Base-by-base conservation (phyloP, 148 eudicot species). In the Chenopodium berlandieri region DNA sequence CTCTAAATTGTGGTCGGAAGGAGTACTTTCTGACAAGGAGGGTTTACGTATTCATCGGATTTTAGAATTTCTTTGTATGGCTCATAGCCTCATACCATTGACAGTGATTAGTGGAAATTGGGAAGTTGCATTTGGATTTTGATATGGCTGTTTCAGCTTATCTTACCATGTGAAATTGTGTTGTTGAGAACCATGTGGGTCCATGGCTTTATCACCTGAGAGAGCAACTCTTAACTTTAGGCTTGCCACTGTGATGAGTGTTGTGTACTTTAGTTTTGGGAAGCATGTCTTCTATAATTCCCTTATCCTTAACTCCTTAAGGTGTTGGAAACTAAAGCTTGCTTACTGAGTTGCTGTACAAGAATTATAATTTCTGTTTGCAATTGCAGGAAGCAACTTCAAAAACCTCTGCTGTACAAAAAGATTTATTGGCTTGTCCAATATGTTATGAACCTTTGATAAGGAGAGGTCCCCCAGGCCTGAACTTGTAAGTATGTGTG, bases 401-500 rank as follows among this genome's bases (percentile, higher is more conserved):
- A 58, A 76, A 76, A 63, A 75, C 58, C 68, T 78, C 86, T 65
- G 76, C 85, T 58, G 80, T 64, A 40, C 78, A 89, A 77, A 83
- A 65, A 31, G 92, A 94, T 30, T 84, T 88, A 73, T 88, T 94
- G 84, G 92, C 97, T 34, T 96, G 99, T 83, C 95, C 99, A 22
- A 85, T 96, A 67, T 96, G 99, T 82, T 91, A 88, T 80, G 94
- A 89, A 56, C 93, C 95, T 27, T 85, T 96, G 56, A 85, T 81
- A 63, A 88, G 99, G 88, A 94, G 89, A 87, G 99, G 99, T 12
- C 92, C 93, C 40, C 72, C 90, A 54, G 98, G 98, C 27, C 82
- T 96, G 82, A 96, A 91, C 88, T 75, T 96, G 99, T 96, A 96
- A 94, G 99, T 82, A 83, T 6, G 2, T 63, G 67, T 56, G 1